Base-by-base conservation (phyloP, 257 asterid species). In the Orobanche coerulescens region DNA sequence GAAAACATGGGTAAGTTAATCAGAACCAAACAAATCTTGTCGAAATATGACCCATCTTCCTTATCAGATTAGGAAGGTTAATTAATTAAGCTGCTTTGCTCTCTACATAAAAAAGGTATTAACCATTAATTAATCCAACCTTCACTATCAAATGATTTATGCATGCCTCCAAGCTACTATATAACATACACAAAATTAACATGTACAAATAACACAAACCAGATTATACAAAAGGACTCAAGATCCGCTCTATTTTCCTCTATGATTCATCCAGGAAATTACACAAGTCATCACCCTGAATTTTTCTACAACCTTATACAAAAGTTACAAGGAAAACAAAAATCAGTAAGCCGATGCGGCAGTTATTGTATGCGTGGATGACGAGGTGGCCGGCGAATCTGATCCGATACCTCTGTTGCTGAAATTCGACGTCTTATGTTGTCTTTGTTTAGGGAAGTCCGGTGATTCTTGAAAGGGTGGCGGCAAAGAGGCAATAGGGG, bases 401-500 rank as follows among this genome's bases (percentile, higher is more conserved):
- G 86, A 77, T 15, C 44, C 73, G 6, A 2, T 82, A 9, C 72
- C 64, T 8, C 81, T 77, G 3, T 80, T 78, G 15, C 76, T 67
- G 5, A 57, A 72, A 18, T 47, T 39, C 14, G 13, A 66, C 6
- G 47, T 3, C 31, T 62, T 62, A 1, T 68, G 57, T 0, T 58
- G 79, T 34, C 68, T 78, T 54, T 46, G 73, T 37, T 70, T 70
- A 15, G 72, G 69, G 28, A 75, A 60, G 59, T 40, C 56, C 0
- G 70, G 57, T 50, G 76, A 25, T 43, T 77, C 81, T 37, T 62
- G 84, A 58, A 48, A 66, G 10, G 81, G 80, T 4, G 76, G 65
- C 8, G 94, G 82, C 47, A 77, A 42, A 4, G 77, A 14, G 1
- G 97, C 80, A 0, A 82, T 30, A 0, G 96, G 94, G 14, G 96